Conservation (phyloP, 2,329 filamentous ascomycete species). For the Arachnopeziza araneosa region DNA sequence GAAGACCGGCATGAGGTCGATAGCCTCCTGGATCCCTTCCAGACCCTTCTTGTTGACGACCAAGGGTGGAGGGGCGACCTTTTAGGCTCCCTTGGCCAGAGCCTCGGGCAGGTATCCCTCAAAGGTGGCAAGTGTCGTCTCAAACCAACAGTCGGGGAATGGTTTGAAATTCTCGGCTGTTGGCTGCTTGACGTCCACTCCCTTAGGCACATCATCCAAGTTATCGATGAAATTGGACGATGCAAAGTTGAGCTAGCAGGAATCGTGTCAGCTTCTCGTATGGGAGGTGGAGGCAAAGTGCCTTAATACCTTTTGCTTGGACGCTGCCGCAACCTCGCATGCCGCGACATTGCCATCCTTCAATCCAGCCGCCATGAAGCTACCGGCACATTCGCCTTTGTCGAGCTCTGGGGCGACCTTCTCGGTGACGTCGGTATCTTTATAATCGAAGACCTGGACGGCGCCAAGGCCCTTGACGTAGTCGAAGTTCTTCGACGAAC, state of each 20-base stretch:
- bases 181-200: not conserved
- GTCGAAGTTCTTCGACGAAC: slow-evolving; percentile 30
- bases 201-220: not conserved
- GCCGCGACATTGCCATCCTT: not conserved
- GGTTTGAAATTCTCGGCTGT: not conserved
- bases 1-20: not conserved
- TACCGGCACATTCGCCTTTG: not conserved
- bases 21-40: not conserved
- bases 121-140: not conserved
- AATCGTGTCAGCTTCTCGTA: not conserved
- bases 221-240: not conserved
- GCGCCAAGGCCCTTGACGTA: slow-evolving; percentile 37
- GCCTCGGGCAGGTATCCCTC: not conserved
- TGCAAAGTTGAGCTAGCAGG: not conserved
- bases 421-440: slow-evolving; percentile 3
- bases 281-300: not conserved
- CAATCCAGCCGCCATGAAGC: not conserved
- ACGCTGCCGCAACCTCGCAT: not conserved
- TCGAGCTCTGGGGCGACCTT: slow-evolving; percentile 12
- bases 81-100: not conserved
- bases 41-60: not conserved
- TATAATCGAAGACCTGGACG: slow-evolving; percentile 37
- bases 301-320: not conserved
- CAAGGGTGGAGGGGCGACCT: not conserved
- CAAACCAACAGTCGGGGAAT: not conserved